Percentiles rank a stretch among this genome's conserved stretches.
phyloP scores from a whole-genome alignment of 2,329 filamentous ascomycete genomes.

The Cercospora nicotianae region DNA sequence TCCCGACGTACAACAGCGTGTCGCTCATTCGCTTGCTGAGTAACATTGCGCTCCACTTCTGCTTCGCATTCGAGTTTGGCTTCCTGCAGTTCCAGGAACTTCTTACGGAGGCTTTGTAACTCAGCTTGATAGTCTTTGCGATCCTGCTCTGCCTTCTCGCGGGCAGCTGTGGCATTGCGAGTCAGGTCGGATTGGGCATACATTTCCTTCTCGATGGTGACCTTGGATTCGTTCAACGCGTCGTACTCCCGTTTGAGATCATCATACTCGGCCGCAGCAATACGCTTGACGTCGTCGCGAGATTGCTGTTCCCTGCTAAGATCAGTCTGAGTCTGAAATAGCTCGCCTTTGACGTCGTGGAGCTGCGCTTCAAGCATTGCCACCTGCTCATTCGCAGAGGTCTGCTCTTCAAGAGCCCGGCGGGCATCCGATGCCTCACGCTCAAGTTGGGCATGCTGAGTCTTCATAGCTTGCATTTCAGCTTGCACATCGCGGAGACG shows the following conservation, averaged over 20 bases:
- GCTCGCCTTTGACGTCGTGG: slow-evolving; percentile 78
- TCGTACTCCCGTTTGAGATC: slow-evolving; percentile 83
- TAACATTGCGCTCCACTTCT: slow-evolving; percentile 76
- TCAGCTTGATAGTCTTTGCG: slow-evolving; percentile 87
- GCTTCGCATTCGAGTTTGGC: slow-evolving; percentile 80
- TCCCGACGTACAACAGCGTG: slow-evolving; percentile 76
- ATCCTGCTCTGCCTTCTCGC: slow-evolving; percentile 76
- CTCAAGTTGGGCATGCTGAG: slow-evolving; percentile 79
- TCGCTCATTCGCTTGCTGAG: slow-evolving; percentile 73
- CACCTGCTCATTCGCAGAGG: slow-evolving; percentile 87
- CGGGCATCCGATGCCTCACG: slow-evolving; percentile 88
- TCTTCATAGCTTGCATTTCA: slow-evolving; percentile 81
- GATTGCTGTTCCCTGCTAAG: slow-evolving; percentile 90
- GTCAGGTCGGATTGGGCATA: slow-evolving; percentile 93
- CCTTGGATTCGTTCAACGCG: slow-evolving; percentile 87
- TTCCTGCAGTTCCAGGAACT: slow-evolving; percentile 82
- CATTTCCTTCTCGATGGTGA: slow-evolving; percentile 95
- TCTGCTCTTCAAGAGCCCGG: slow-evolving; percentile 78
- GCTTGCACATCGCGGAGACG: slow-evolving; percentile 83
- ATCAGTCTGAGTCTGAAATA: slow-evolving; percentile 83
- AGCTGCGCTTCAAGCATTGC: slow-evolving; percentile 85
- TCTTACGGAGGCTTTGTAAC: slow-evolving; percentile 75
- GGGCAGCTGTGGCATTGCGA: slow-evolving; percentile 78
- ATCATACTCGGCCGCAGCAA: slow-evolving; percentile 84
- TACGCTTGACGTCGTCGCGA: slow-evolving; percentile 85